Evolutionary conservation across 257 asterid genomes (phyloP), one percentile per base, ranked within the genome.

Genomic region (Paraleonurus japonicus): DNA sequence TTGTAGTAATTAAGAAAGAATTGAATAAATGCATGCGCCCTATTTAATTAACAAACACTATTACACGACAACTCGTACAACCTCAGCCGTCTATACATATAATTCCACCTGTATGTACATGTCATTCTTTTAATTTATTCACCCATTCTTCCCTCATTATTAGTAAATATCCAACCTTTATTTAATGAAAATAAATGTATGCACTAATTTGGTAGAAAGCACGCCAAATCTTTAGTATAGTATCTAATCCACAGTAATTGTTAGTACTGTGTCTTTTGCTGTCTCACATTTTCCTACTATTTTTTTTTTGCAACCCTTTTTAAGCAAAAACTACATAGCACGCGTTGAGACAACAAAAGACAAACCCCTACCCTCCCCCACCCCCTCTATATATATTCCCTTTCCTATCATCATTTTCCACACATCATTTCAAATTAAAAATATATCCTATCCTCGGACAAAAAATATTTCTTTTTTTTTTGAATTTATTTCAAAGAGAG

Each of bases 301-400:
- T 28, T 28, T 28, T 28, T 68, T 76, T 70, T 67, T 15, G 20
- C 74, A 28, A 70, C 79, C 80, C 84, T 66, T 80, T 78, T 79
- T 72, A 74, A 74, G 84, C 73, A 79, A 75, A 75, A 59, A 72
- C 76, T 48, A 70, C 76, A 57, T 28, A 61, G 48, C 51, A 62
- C 68, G 51, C 68, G 17, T 62, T 62, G 19, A 62, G 68, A 62
- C 68, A 62, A 20, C 68, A 17, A 33, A 19, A 62, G 68, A 62
- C 68, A 62, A 62, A 62, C 20, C 28, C 26, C 11, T 0, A 30
- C 61, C 35, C 63, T 1, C 37, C 32, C 61, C 15, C 55, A 27
- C 13, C 3, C 30, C 51, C 48, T 20, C 41, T 50, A 39, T 22
- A 23, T 47, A 41, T 28, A 27, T 0, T 51, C 30, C 41, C 66